Evolutionary conservation across 768 basidiomycete genomes (phyloP), one percentile per base, ranked within the genome.

Genomic region (Melanogaster broomeanus): DNA sequence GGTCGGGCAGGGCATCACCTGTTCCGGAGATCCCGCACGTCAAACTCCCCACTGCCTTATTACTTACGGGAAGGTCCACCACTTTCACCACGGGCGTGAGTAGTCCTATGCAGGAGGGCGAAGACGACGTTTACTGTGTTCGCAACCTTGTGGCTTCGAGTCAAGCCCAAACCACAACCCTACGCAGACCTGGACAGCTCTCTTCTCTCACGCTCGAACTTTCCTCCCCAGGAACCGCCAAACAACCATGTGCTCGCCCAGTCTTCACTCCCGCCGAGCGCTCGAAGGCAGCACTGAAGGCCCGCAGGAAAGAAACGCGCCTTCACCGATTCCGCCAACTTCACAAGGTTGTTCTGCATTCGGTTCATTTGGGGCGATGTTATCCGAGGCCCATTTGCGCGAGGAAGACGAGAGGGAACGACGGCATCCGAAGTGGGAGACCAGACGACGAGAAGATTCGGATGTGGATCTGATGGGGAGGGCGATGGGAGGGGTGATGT

Each of bases 391-490:
- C 12, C 68, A 70, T 55, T 59, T 85, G 57, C 77, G 65, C 16
- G 72, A 64, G 16, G 68, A 61, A 11, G 61, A 66, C 34, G 57
- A 49, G 4, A 55, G 46, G 15, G 74, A 76, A 27, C 56, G 44
- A 21, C 61, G 42, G 21, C 72, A 78, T 59, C 68, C 74, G 3
- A 71, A 72, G 48, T 69, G 73, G 66, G 70, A 73, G n/a, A 76
- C 83, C 56, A 70, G 81, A 64, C 76, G 86, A 44, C 68, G 73
- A 39, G 85, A 76, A 0, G 87, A 87, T 61, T 85, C 84, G 25
- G 89, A 90, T 61, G 52, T 89, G 12, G 82, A 87, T 38, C 76
- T 41, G 38, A 27, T 2, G 28, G 5, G 18, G 43, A 8, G 10
- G 46, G 57, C 58, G 67, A 63, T 7, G 58, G 43, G 15, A 48